Percentiles rank a stretch among this genome's conserved stretches.
Conservation (phyloP, 345 rosid genomes). For the Murraya koenigii region DNA sequence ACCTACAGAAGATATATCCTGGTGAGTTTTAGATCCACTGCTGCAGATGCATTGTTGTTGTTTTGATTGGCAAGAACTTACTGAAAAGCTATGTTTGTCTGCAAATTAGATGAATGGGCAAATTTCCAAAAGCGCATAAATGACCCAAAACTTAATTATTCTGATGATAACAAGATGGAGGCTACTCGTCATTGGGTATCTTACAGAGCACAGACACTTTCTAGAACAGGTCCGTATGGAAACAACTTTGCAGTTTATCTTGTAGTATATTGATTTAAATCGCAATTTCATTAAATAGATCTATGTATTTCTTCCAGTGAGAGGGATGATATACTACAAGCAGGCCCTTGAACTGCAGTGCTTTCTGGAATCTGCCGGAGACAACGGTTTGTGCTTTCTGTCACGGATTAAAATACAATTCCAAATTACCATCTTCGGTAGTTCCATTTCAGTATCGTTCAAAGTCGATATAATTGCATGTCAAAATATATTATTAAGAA, state of each 20-base stretch:
- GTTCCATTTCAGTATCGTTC: neutral
- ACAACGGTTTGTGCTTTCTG: constrained; percentile 48
- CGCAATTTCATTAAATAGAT: neutral
- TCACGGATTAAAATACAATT: neutral
- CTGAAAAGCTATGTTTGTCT: constrained; percentile 15
- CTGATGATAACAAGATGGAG: constrained; percentile 39
- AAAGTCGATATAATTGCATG: constrained; percentile 12
- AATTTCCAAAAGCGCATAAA: constrained; percentile 57
- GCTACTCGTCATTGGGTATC: constrained; percentile 78
- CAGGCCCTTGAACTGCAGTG: constrained; percentile 76
- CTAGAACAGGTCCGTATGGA: constrained; percentile 68
- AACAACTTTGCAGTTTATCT: neutral
- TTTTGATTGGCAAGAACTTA: constrained; percentile 13
- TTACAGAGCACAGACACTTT: constrained; percentile 90
- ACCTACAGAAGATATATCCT: constrained; percentile 85
- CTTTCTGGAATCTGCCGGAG: constrained; percentile 61
- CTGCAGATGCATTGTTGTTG: constrained; percentile 9
- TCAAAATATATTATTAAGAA: neutral
- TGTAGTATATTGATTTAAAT: constrained; percentile 4
- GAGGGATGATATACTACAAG: constrained; percentile 98
- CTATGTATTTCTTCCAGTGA: constrained; percentile 48
- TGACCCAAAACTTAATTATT: constrained; percentile 25
- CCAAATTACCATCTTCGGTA: neutral
- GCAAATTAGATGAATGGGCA: constrained; percentile 79
- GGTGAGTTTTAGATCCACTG: constrained; percentile 47